Conservation (phyloP, 2,329 filamentous ascomycete genomes). For the Penicillium sp. region DNA sequence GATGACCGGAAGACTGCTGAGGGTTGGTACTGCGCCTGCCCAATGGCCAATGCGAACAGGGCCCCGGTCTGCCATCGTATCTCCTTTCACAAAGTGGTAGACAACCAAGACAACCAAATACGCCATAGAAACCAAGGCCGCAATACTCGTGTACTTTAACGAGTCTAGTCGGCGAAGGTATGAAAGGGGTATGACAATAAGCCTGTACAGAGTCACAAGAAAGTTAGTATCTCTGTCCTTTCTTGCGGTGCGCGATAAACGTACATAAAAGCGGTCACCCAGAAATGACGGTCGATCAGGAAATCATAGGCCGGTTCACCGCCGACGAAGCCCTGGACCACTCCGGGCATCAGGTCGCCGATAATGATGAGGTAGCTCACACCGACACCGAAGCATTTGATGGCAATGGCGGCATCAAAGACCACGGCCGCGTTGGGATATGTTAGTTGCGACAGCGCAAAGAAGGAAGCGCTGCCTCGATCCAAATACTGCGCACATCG, state of each 20-base stretch:
- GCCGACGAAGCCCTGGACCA: slow-evolving; percentile 75
- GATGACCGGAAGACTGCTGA: slow-evolving; percentile 88
- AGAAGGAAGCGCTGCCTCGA: slow-evolving; percentile 83
- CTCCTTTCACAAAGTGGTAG: slow-evolving; percentile 79
- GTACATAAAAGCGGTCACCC: slow-evolving; percentile 95
- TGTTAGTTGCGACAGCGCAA: slow-evolving; percentile 92
- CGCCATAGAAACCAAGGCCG: slow-evolving; percentile 87
- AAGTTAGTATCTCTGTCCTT: too few species aligned
- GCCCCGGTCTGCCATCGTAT: slow-evolving; percentile 70
- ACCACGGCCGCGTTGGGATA: slow-evolving; percentile 94
- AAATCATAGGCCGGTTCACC: slow-evolving; percentile 64
- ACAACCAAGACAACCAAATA: slow-evolving; percentile 92
- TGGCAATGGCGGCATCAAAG: slow-evolving; percentile 91
- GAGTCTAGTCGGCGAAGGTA: slow-evolving; percentile 90
- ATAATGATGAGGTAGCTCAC: slow-evolving; percentile 99
- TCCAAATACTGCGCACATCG: slow-evolving; percentile 92
- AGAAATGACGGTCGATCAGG: slow-evolving; percentile 86
- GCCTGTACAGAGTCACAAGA: too few species aligned
- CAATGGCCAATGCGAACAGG: slow-evolving; percentile 73
- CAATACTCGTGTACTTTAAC: slow-evolving; percentile 91
- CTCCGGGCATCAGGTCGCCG: slow-evolving; percentile 95
- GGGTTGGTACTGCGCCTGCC: slow-evolving; percentile 71
- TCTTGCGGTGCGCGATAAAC: slow-evolving; percentile 1
- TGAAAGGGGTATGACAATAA: slow-evolving; percentile 89
- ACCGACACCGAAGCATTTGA: slow-evolving; percentile 97